phyloP scores from a whole-genome alignment of 371 early-diverging fungal species.

The Mucor piriformis region DNA sequence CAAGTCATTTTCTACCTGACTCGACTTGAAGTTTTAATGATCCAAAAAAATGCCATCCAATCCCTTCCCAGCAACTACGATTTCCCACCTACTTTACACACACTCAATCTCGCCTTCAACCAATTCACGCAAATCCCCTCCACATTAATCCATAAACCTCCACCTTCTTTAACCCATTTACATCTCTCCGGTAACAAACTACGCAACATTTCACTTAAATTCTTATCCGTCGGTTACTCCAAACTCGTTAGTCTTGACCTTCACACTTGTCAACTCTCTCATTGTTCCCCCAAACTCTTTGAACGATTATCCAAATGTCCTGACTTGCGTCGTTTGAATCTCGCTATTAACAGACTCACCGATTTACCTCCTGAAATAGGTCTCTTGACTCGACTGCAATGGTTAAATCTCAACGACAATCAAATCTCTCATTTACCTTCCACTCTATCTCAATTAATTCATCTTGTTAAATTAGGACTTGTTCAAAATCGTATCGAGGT shows the following conservation, averaged over 20 bases:
- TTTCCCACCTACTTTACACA: constrained; percentile 37
- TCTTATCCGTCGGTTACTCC: constrained; percentile 50
- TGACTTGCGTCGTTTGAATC: constrained; percentile 58
- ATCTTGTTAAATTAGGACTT: constrained; percentile 70
- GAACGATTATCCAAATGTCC: constrained; percentile 36
- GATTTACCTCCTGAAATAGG: constrained; percentile 62
- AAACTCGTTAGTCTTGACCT: constrained; percentile 64
- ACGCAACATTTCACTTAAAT: constrained; percentile 39
- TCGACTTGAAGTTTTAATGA: constrained; percentile 39
- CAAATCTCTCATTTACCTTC: constrained; percentile 54
- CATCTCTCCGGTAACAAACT: constrained; percentile 64
- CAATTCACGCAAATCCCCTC: constrained; percentile 48
- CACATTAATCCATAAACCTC: constrained; percentile 43
- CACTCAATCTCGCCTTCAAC: constrained; percentile 55
- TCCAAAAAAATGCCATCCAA: constrained; percentile 52
- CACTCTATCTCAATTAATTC: constrained; percentile 52
- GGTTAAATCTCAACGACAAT: constrained; percentile 80
- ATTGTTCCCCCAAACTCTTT: constrained; percentile 29
- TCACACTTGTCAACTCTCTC: constrained; percentile 59
- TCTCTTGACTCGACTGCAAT: constrained; percentile 53
- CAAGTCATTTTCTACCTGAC: constrained; percentile 40
- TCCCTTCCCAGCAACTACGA: constrained; percentile 28
- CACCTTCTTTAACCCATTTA: constrained; percentile 53
- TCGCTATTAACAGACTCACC: constrained; percentile 64
- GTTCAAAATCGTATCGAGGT: constrained; percentile 64